Percentiles rank a stretch among this genome's conserved stretches.
These are phyloP conservation scores for Zymoseptoria tritici DNA, from an alignment of 2,329 filamentous ascomycete species.

Conservation along the genomic window DNA sequence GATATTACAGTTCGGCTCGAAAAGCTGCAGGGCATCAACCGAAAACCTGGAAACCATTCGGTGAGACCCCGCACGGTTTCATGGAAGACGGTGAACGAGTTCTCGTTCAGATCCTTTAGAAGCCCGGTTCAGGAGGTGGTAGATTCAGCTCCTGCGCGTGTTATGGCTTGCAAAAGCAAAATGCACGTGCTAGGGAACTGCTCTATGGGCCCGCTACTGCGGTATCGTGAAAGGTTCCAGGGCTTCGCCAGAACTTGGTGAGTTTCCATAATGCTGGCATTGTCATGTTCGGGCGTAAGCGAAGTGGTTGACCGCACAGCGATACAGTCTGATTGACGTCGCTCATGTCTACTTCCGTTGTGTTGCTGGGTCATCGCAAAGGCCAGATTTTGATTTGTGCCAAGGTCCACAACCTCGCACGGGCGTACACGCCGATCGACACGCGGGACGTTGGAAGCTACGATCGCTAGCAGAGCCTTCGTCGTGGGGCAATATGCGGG, in stretches of 20 bases:
- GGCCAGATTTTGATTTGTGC: neutral
- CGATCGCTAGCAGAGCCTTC: neutral
- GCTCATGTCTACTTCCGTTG: neutral
- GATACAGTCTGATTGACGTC: neutral
- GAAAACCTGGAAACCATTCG: neutral
- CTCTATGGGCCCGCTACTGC: too few relatives aligned
- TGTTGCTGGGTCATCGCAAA: neutral
- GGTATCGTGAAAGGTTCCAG: too few relatives aligned
- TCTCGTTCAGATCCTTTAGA: too few relatives aligned
- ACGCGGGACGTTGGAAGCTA: neutral
- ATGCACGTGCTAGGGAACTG: too few relatives aligned
- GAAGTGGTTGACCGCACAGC: neutral
- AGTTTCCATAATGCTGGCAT: neutral
- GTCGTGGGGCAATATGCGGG: too few relatives aligned
- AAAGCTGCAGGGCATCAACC: neutral
- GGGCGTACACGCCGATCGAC: neutral
- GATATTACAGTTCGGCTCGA: neutral
- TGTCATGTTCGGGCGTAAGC: neutral
- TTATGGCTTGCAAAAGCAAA: too few relatives aligned
- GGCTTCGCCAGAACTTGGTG: neutral
- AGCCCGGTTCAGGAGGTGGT: too few relatives aligned
- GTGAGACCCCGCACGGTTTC: too few relatives aligned
- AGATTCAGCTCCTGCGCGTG: too few relatives aligned
- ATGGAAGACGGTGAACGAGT: too few relatives aligned
- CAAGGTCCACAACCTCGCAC: neutral